Evolutionary conservation across 1,284 basidiomycete species (phyloP).

Genomic region (Cryptococcus sp.): DNA sequence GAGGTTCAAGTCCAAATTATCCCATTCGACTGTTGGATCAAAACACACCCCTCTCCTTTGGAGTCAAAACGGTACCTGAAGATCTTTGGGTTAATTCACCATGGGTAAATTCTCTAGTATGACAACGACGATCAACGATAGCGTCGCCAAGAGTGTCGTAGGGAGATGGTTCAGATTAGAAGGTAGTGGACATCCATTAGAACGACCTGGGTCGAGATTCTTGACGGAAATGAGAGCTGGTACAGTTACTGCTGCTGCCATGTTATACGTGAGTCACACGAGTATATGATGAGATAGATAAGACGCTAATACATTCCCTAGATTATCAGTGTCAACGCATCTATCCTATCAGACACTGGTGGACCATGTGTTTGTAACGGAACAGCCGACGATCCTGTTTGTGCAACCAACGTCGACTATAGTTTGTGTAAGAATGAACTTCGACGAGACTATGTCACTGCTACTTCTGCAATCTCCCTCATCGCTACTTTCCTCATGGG

Average conservation of each 20-base stretch:
- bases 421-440: constrained; percentile 62
- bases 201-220: constrained; percentile 71
- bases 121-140: constrained; percentile 32
- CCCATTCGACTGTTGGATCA: too few species aligned
- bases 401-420: constrained; percentile 59
- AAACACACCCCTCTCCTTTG: too few species aligned
- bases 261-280: constrained; percentile 36
- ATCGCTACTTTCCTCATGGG: constrained; percentile 78
- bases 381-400: constrained; percentile 44
- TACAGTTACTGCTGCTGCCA: constrained; percentile 69
- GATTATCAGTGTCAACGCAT: constrained; percentile 46
- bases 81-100: too few species aligned
- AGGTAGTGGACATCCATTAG: constrained; percentile 69
- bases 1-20: too few species aligned
- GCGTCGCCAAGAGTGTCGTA: constrained; percentile 62
- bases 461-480: constrained; percentile 70
- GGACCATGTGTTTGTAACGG: constrained; percentile 71
- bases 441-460: constrained; percentile 56
- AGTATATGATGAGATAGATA: background rate
- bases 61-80: too few species aligned
- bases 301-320: background rate
- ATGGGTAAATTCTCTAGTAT: too few species aligned
- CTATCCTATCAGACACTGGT: constrained; percentile 69
- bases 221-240: constrained; percentile 77
- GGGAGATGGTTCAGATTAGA: constrained; percentile 81